Evolutionary conservation across 2,329 filamentous ascomycete species (phyloP), one percentile per base, ranked within the genome.

Genomic region (Amylocarpus encephaloides): DNA sequence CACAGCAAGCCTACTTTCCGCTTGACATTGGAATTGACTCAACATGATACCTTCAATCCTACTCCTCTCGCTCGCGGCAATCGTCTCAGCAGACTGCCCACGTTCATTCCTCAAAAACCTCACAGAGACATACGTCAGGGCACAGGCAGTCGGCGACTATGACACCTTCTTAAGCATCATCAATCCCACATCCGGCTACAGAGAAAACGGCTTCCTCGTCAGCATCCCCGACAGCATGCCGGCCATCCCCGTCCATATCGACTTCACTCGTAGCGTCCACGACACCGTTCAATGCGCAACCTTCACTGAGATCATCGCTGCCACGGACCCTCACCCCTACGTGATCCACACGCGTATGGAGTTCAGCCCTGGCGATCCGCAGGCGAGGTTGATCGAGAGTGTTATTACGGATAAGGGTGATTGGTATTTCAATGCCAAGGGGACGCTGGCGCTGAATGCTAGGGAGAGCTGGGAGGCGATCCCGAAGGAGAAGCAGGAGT

Each of bases 301-400:
- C n/a, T 51, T 42, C 40, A 51, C 45, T 2, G 45, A 48, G 22
- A 18, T 48, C 10, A 42, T 51, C 39, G 13, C 39, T 13, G 34
- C 44, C 3, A 38, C 39, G 1, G 15, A 16, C 33, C 33, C 32
- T 16, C 46, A 44, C 3, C 49, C 49, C 7, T 51, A 47, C 22
- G 49, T 51, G 1, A 47, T 51, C 40, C 41, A 35, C 12, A 51
- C 49, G 10, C 49, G 46, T n/a, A 35, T 51, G 6, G 19, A 35
- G 5, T 44, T 48, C 22, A 44, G 32, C 5, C 16, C 32, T 5
- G 36, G 36, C 30, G 34, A 46, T 9, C 3, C n/a, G 1, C 22
- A 22, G 22, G 36, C 43, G 13, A 41, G 26, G 6, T 15, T 30
- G 19, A 48, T 51, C 9, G 44, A 51, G 19, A 48, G 26, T 13